phyloP scores from a whole-genome alignment of 345 rosid genomes.

The Alliaria petiolata region DNA sequence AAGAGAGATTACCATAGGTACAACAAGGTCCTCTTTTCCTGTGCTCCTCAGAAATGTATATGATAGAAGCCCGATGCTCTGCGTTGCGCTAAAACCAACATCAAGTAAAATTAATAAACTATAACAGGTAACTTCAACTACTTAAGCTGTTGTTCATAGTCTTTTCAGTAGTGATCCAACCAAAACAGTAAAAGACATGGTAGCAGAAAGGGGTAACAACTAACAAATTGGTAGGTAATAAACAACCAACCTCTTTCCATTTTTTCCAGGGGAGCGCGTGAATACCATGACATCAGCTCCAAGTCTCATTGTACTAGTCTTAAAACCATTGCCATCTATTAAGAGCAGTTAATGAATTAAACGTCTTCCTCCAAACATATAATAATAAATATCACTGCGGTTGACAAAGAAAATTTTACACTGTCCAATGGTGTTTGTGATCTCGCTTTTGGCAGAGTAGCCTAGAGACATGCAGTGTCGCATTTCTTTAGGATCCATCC shows the following conservation, averaged over 20 bases:
- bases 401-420: constrained; percentile 41
- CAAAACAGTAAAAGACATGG: not conserved
- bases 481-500: constrained; percentile 90
- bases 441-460: constrained; percentile 83
- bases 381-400: not conserved
- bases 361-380: not conserved
- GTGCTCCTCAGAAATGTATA: constrained; percentile 93
- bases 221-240: not conserved
- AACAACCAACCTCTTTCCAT: constrained; percentile 57
- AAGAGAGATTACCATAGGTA: constrained; percentile 75
- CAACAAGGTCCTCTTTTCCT: constrained; percentile 87
- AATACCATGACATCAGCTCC: constrained; percentile 99
- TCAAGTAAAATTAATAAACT: constrained; percentile 14
- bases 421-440: constrained; percentile 81
- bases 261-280: constrained; percentile 63
- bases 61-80: constrained; percentile 89
- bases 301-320: constrained; percentile 98
- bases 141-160: not conserved
- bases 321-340: constrained; percentile 94
- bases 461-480: constrained; percentile 92
- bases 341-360: not conserved
- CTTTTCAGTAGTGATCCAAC: not conserved
- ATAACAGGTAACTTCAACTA: not conserved
- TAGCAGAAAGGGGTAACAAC: not conserved
- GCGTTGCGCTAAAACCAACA: constrained; percentile 60